Conservation (phyloP, 108 stramenopile species). For the Cyclotella cryptica region DNA sequence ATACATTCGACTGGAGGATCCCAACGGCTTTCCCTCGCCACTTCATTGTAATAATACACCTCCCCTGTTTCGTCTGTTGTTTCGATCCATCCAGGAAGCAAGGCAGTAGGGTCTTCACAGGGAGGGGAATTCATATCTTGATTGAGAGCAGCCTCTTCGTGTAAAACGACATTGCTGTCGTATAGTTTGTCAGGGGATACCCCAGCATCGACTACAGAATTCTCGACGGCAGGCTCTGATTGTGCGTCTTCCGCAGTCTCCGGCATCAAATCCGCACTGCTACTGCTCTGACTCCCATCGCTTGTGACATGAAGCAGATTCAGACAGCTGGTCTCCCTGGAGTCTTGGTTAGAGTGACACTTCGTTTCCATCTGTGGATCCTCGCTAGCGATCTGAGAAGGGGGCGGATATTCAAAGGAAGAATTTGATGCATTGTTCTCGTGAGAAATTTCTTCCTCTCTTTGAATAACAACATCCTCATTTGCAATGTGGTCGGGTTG, state of each 20-base stretch:
- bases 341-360: constrained; percentile 65
- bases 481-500: background rate
- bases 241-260: background rate
- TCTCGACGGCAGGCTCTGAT: background rate
- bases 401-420: constrained; percentile 33
- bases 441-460: background rate
- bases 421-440: constrained; percentile 2
- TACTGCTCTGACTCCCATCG: background rate
- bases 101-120: too few species aligned
- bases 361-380: constrained; percentile 55
- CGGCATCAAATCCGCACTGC: background rate
- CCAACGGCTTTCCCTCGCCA: background rate
- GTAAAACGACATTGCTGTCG: too few species aligned
- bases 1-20: background rate
- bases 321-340: constrained; percentile 43
- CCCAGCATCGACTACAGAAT: background rate
- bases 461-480: background rate
- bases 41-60: constrained; percentile 4
- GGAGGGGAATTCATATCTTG: too few species aligned
- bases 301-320: background rate
- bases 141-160: too few species aligned
- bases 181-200: too few species aligned
- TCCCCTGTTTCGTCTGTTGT: constrained; percentile 3
- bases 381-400: constrained; percentile 51
- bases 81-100: background rate